Evolutionary conservation across 768 basidiomycete genomes (phyloP), one percentile per base, ranked within the genome.

Genomic region (Multifurca ochricompacta): DNA sequence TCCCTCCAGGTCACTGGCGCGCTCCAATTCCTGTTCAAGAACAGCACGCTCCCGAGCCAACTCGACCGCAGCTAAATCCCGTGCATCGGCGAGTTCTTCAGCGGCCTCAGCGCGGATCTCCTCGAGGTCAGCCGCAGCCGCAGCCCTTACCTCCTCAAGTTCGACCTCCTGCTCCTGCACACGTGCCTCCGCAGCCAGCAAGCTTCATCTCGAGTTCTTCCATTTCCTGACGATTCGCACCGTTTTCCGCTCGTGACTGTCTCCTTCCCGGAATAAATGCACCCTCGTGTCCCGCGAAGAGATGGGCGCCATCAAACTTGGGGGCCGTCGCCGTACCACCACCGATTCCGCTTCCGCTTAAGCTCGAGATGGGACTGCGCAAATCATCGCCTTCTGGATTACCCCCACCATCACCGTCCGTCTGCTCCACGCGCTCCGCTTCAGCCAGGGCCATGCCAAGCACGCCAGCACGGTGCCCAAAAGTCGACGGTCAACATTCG

Each of bases 381-480:
- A 62, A 36, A 61, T 68, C 6, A 60, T 65, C 53, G 72, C 66
- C 62, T 74, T 80, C 59, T 27, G 7, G 27, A 1, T 18, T 19
- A 7, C 28, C n/a, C n/a, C 56, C 42, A 64, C 75, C 77, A 69
- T 90, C 88, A 69, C 87, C 75, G 59, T 69, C 77, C 40, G 81
- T 41, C 23, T 55, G 44, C 23, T n/a, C n/a, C n/a, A 37, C 18
- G 16, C 58, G 53, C 45, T 61, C 59, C 0, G 53, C 39, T 19
- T 51, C 58, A 3, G 42, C 47, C 18, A 91, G 76, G 3, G 84
- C 81, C 54, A 79, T 73, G 32, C 85, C 83, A 13, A 94, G 80
- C 1, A 93, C 88, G 1, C 81, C 87, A 0, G 91, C 85, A 14
- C 88, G 83, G 65, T 93, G 91, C 66, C 86, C 52, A 91, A 76